A percentile compares a stretch with the other conserved stretches of the same genome.
These are phyloP conservation scores for Thielaviopsis populi DNA, from an alignment of 2,329 filamentous ascomycete genomes.

Conservation along the genomic window DNA sequence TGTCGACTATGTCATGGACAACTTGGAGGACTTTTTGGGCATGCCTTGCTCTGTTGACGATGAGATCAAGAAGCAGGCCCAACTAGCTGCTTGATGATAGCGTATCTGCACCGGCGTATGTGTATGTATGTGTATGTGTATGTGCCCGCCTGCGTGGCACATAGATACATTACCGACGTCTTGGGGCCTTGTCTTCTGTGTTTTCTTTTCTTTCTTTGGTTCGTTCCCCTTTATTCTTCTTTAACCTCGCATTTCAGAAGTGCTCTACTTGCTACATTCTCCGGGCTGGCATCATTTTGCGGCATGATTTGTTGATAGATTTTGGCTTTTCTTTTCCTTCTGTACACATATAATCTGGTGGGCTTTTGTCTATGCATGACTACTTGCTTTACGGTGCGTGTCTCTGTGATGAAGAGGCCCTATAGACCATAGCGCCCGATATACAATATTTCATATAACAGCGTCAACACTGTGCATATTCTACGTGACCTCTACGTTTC, in stretches of 20 bases:
- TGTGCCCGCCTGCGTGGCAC: background rate
- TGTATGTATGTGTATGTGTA: background rate
- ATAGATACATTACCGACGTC: background rate
- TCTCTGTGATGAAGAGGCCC: background rate
- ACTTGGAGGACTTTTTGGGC: constrained; percentile 32
- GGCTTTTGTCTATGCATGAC: background rate
- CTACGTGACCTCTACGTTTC: background rate
- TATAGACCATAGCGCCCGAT: background rate
- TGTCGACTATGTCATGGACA: constrained; percentile 32
- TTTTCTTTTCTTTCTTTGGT: background rate
- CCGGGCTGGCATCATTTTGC: background rate
- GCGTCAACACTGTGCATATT: background rate
- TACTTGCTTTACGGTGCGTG: background rate
- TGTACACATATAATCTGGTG: background rate
- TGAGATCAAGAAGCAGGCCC: constrained; percentile 18
- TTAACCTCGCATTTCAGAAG: constrained; percentile 13
- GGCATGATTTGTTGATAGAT: constrained; percentile 4
- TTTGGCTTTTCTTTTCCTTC: background rate
- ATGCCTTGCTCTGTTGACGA: constrained; percentile 25
- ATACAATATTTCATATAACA: background rate
- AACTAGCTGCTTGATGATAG: constrained; percentile 4
- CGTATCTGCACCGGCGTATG: no score
- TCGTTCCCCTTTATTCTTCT: constrained; percentile 7
- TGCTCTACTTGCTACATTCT: background rate
- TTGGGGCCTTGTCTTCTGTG: no score